Evolutionary conservation across 768 basidiomycete species (phyloP).

Genomic region (Neoboletus brunneissimus): DNA sequence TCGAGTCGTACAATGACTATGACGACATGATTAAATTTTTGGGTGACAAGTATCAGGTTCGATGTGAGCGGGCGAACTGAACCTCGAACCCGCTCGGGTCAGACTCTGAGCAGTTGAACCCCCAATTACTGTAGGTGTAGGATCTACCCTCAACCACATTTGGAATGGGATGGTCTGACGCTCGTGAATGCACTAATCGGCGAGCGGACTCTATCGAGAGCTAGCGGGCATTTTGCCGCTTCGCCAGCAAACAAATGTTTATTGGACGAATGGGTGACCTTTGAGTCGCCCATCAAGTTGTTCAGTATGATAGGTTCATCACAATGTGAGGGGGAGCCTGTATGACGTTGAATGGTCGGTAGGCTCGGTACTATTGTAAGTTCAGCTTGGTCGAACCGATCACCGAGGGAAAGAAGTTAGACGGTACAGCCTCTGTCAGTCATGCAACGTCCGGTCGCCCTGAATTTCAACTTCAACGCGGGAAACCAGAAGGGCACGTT

Average conservation of each 20-base stretch:
- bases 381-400: neutral
- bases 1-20: neutral
- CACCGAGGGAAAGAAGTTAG: neutral
- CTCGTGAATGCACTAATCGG: neutral
- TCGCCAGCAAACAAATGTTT: neutral
- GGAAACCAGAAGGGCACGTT: neutral
- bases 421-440: neutral
- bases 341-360: neutral
- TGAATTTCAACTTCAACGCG: neutral
- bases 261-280: neutral
- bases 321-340: neutral
- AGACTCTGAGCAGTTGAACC: neutral
- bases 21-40: neutral
- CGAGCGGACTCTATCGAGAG: neutral
- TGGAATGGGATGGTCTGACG: neutral
- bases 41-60: neutral
- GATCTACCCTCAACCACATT: neutral
- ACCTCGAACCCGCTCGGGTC: neutral
- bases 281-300: neutral
- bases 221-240: neutral
- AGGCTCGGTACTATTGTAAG: neutral
- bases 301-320: neutral
- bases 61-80: conserved; percentile 2
- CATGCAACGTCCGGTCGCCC: neutral
- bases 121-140: neutral